These are phyloP conservation scores for Pyrenophora seminiperda DNA, from an alignment of 2,329 filamentous ascomycete species.

Conservation along the genomic window DNA sequence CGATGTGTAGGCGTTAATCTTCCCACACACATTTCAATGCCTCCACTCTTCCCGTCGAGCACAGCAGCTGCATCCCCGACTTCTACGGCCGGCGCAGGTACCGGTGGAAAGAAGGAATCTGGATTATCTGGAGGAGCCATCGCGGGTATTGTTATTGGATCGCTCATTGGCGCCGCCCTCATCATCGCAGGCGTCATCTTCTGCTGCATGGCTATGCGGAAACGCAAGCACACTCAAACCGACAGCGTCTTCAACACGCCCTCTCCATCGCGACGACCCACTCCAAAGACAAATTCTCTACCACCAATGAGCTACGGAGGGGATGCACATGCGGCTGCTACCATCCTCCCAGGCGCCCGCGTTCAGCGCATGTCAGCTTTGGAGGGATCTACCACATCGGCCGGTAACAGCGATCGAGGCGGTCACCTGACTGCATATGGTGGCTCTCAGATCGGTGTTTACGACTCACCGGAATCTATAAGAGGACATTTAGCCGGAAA, in stretches of 20 bases:
- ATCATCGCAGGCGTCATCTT: constrained; percentile 68
- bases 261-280: constrained; percentile 62
- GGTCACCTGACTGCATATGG: constrained; percentile 31
- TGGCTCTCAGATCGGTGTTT: constrained; percentile 35
- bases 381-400: constrained; percentile 69
- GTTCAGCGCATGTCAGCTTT: constrained; percentile 96
- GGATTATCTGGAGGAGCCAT: constrained; percentile 83
- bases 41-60: constrained; percentile 65
- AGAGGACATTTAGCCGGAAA: constrained; percentile 46
- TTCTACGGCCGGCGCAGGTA: constrained; percentile 28
- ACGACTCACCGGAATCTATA: constrained; percentile 72
- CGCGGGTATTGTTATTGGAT: constrained; percentile 86
- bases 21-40: constrained; percentile 69
- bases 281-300: constrained; percentile 40
- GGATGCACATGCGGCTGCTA: constrained; percentile 44
- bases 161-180: constrained; percentile 71
- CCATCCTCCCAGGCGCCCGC: constrained; percentile 78
- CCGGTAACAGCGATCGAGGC: constrained; percentile 50
- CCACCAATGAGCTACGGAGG: constrained; percentile 51
- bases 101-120: constrained; percentile 39
- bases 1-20: constrained; percentile 78
- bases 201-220: constrained; percentile 64
- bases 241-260: constrained; percentile 89
- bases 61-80: constrained; percentile 61
- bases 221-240: constrained; percentile 63